Percentiles rank a stretch among this genome's conserved stretches.
These are phyloP conservation scores for Dioszegia aurantiaca DNA, from an alignment of 768 basidiomycete genomes.

Conservation along the genomic window DNA sequence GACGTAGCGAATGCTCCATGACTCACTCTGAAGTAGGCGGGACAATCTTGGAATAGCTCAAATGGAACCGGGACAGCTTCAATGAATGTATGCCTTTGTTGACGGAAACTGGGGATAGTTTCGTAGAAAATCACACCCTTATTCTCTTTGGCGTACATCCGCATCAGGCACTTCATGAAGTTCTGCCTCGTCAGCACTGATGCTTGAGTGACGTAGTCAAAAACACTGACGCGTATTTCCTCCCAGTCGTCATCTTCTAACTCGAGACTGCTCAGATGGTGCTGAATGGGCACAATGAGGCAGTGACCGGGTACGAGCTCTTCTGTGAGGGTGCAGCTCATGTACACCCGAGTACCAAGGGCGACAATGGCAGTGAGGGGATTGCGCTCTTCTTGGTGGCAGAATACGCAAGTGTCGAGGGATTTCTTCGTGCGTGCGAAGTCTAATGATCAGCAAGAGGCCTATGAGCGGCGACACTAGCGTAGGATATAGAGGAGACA, in stretches of 20 bases:
- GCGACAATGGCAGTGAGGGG: slow-evolving; percentile 86
- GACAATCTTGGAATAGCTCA: slow-evolving; percentile 78
- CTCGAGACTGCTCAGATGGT: slow-evolving; percentile 84
- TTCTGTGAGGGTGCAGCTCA: slow-evolving; percentile 82
- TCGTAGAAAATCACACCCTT: slow-evolving; percentile 95
- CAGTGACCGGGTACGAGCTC: slow-evolving; percentile 91
- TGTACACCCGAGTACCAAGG: slow-evolving; percentile 82
- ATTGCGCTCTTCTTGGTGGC: slow-evolving; percentile 81
- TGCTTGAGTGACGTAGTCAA: background rate
- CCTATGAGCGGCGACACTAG: background rate
- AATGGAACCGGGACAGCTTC: slow-evolving; percentile 92
- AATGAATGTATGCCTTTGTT: slow-evolving; percentile 87
- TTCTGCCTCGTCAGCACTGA: slow-evolving; percentile 55
- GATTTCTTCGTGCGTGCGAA: slow-evolving; percentile 83
- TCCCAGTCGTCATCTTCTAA: slow-evolving; percentile 98
- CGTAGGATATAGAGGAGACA: too few species aligned
- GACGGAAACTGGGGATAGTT: slow-evolving; percentile 79
- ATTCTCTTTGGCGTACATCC: slow-evolving; percentile 87
- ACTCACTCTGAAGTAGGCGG: slow-evolving; percentile 85
- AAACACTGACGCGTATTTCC: slow-evolving; percentile 71
- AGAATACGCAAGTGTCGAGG: slow-evolving; percentile 78
- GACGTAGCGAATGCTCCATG: background rate
- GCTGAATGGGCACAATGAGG: slow-evolving; percentile 91
- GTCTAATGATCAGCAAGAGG: slow-evolving; percentile 4
- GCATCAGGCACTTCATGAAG: slow-evolving; percentile 89